Conservation (phyloP, 2,329 filamentous ascomycete genomes). For the Pyrenochaeta sp. region DNA sequence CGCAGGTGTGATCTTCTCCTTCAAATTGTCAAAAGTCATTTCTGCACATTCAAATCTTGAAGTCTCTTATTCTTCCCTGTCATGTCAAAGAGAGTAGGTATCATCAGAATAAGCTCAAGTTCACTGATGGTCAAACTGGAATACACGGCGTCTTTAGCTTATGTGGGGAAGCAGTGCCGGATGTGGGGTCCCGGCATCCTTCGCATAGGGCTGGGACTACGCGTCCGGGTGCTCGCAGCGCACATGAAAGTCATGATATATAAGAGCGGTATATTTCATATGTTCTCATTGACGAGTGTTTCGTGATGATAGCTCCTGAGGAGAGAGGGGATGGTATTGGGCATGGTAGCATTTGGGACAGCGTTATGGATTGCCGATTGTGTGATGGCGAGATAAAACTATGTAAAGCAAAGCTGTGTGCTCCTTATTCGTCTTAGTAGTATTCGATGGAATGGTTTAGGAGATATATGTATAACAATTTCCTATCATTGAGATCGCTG, state of each 20-base stretch:
- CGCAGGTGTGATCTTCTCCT: constrained; percentile 42
- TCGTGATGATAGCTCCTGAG: too few relatives aligned
- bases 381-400: too few relatives aligned
- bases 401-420: too few relatives aligned
- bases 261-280: too few relatives aligned
- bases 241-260: neutral
- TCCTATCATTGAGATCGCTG: too few relatives aligned
- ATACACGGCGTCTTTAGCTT: constrained; percentile 17
- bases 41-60: neutral
- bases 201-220: constrained; percentile 1
- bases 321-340: too few relatives aligned
- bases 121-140: constrained; percentile 2
- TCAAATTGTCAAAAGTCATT: constrained; percentile 44
- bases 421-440: too few relatives aligned
- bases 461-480: too few relatives aligned
- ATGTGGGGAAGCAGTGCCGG: constrained; percentile 31
- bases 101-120: neutral
- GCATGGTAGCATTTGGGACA: too few relatives aligned
- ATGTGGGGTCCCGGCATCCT: constrained; percentile 39
- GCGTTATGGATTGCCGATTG: too few relatives aligned
- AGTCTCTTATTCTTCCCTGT: neutral
- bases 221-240: neutral
- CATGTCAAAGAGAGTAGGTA: neutral
- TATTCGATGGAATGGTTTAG: too few relatives aligned
- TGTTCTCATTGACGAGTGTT: too few relatives aligned